Conservation (phyloP, 495 filamentous ascomycete genomes). For the Aspergillus avenaceus region DNA sequence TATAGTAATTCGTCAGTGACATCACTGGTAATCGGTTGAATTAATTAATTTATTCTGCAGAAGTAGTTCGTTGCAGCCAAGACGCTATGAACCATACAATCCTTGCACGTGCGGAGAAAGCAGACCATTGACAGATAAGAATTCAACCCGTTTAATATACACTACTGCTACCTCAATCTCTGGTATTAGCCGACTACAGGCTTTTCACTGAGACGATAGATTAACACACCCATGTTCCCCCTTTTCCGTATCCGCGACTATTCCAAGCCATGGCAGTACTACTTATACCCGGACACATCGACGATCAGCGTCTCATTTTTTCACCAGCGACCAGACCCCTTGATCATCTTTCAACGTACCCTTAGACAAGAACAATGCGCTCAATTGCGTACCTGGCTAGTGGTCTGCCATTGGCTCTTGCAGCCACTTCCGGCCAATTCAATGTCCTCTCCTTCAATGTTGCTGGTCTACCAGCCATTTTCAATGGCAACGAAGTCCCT, state of each 20-base stretch:
- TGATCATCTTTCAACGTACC: not conserved
- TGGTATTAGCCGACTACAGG: not conserved
- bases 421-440: constrained; percentile 28
- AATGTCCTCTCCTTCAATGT: constrained; percentile 56
- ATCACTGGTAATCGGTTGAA: too few species aligned
- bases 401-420: not conserved
- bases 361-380: not conserved
- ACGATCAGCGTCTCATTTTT: not conserved
- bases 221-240: not conserved
- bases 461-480: constrained; percentile 52
- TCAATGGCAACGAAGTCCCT: constrained; percentile 49
- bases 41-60: not conserved
- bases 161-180: not conserved
- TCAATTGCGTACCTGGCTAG: not conserved
- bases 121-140: not conserved
- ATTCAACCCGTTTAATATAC: not conserved
- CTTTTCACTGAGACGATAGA: not conserved
- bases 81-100: not conserved
- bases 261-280: not conserved
- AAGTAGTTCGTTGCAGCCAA: not conserved
- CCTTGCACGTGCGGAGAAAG: not conserved
- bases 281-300: not conserved
- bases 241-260: too few species aligned
- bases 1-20: not conserved
- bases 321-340: not conserved